Evolutionary conservation across 805 yeast genomes (phyloP), one percentile per base, ranked within the genome.

Genomic region (Wickerhamiella occidentalis): DNA sequence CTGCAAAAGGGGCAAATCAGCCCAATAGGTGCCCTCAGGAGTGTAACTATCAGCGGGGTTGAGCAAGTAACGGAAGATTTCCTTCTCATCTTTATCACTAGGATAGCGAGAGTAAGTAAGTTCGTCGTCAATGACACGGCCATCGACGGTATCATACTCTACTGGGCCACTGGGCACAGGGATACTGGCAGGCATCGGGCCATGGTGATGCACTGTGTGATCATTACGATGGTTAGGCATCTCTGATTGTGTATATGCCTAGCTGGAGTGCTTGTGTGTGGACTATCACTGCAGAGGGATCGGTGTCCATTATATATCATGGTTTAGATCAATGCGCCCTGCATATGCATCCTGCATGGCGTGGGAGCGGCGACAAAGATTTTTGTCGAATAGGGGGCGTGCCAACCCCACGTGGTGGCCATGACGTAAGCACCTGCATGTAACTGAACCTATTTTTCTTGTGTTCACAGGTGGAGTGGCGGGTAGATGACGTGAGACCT

Each of bases 131-230:
- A 56, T 55, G 25, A 59, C 33, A 12, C 47, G 52, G 25, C 66
- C 67, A 48, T 64, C 64, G 29, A 59, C 55, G 48, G 66, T 77
- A 74, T 57, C 63, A 52, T 64, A 63, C 23, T 60, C 67, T 55
- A 59, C 62, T 33, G 58, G 67, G n/a, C 69, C 69, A 50, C 62
- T 58, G 22, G 69, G 69, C 19, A 64, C 61, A 19, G 68, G 67
- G 47, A 65, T 63, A 48, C 58, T 58, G 15, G 66, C 69, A 13
- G 63, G 55, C 21, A 61, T 46, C 15, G 69, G 68, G n/a, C 51
- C 59, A 49, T 65, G 68, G 54, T 58, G 66, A 18, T 12, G 48
- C 25, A 37, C 50, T 9, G 38, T 15, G 17, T 36, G 43, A n/a
- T 41, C 19, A 41, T 48, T 30, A 15, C 36, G 33, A 25, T n/a